phyloP scores from a whole-genome alignment of 1,284 basidiomycete species.

The Amylostereum areolatum region DNA sequence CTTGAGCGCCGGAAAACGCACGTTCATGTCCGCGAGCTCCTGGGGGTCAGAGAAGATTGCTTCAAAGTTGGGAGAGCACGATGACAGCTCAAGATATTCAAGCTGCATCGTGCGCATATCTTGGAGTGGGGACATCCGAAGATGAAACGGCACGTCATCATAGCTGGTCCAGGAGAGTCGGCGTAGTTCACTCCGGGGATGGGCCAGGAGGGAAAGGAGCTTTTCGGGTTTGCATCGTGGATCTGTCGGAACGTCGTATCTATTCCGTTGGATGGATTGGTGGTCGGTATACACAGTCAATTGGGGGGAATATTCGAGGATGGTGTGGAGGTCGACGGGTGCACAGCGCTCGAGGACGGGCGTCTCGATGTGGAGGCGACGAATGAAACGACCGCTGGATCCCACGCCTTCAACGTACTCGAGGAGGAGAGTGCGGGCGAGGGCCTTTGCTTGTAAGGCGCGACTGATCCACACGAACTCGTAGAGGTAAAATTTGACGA shows the following conservation, averaged over 20 bases:
- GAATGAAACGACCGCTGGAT: constrained; percentile 50
- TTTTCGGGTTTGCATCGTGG: constrained; percentile 43
- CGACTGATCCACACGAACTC: constrained; percentile 65
- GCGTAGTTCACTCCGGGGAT: constrained; percentile 43
- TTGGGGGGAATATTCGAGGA: constrained; percentile 55
- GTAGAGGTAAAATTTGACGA: constrained; percentile 50
- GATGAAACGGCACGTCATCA: constrained; percentile 55
- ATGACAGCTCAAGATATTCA: constrained; percentile 55
- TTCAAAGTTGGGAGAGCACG: constrained; percentile 25
- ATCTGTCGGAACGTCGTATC: constrained; percentile 36
- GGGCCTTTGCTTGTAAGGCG: constrained; percentile 48
- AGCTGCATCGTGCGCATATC: constrained; percentile 40
- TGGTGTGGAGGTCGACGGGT: constrained; percentile 56
- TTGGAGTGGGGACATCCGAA: constrained; percentile 48
- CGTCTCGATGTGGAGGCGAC: constrained; percentile 64
- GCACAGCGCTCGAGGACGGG: constrained; percentile 59
- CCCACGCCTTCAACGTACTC: constrained; percentile 32
- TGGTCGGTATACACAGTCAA: constrained; percentile 58
- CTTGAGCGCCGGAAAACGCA: constrained; percentile 47
- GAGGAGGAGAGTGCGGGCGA: constrained; percentile 49
- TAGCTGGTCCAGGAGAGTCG: constrained; percentile 67
- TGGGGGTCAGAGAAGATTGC: constrained; percentile 20
- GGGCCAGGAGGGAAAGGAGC: constrained; percentile 52
- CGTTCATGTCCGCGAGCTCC: constrained; percentile 20
- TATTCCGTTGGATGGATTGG: constrained; percentile 50